Base-by-base conservation (phyloP, 306 rosid species). In the Quercus dentata region DNA sequence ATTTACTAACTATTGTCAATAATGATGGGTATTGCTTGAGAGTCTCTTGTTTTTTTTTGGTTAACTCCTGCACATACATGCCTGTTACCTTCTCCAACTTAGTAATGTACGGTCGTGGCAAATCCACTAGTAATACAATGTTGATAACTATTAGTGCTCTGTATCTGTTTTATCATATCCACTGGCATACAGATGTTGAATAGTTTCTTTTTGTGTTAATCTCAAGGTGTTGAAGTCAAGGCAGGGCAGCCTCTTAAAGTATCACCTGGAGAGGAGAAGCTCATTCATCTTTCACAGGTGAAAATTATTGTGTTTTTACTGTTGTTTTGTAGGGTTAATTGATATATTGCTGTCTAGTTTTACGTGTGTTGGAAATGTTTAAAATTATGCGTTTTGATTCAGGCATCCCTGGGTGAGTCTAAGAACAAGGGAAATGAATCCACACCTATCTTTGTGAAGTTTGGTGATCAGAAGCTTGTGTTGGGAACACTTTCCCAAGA, bases 201-300 rank as follows among this genome's bases (percentile, higher is more conserved):
- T n/a, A 0, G 2, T 10, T 72, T 20, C n/a, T 15, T 28, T 31
- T 57, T 35, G 33, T 2, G 2, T 1, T 61, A 79, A 55, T 0
- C 46, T 73, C 14, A 62, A 96, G 99, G 99, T 81, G 91, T 89
- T 71, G 99, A 96, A 87, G 97, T 96, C 31, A 93, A 90, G 86
- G 88, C 90, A 62, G 99, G 99, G 25, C 90, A 89, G 81, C 63
- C 86, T 23, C 73, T 88, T 13, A 85, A 77, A 31, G 92, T 91
- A 0, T 74, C 74, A 20, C 97, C 97, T 2, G 64, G n/a, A 0
- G 78, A 41, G 1, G 86, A 69, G 1, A 83, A 74, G 11, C 78
- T 80, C 69, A 30, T 96, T 3, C 99, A 96, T 78, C 88, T 96
- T 30, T 96, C 99, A 10, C 98, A 93, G 99, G 99, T 96, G 71